A percentile compares a stretch with the other conserved stretches of the same genome.
Conservation (phyloP, 345 rosid genomes). For the Gossypium arboreum region DNA sequence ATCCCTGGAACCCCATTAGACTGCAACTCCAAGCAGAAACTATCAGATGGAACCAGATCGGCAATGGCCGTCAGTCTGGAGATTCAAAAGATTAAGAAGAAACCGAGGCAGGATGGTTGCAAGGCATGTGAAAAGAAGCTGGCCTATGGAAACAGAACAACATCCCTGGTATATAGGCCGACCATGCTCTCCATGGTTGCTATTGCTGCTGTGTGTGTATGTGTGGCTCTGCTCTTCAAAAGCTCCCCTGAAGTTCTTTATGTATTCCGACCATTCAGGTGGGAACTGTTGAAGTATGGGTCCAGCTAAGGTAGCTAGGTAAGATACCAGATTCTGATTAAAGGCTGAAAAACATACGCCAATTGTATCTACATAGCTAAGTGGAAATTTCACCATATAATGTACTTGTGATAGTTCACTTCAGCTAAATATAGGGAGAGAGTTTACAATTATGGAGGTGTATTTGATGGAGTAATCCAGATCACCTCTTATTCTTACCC, state of each 20-base stretch:
- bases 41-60: slow-evolving; percentile 16
- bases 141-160: slow-evolving; percentile 26
- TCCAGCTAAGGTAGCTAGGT: slow-evolving; percentile 33
- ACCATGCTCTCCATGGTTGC: slow-evolving; percentile 60
- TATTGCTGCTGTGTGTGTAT: slow-evolving; percentile 63
- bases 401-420: slow-evolving; percentile 11
- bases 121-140: slow-evolving; percentile 37
- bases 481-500: no score
- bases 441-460: background rate
- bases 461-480: background rate
- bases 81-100: slow-evolving; percentile 27
- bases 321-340: background rate
- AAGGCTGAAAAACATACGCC: background rate
- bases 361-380: slow-evolving; percentile 13
- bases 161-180: slow-evolving; percentile 45
- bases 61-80: slow-evolving; percentile 18
- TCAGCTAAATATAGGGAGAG: background rate
- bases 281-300: slow-evolving; percentile 56
- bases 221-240: slow-evolving; percentile 65
- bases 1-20: slow-evolving; percentile 29
- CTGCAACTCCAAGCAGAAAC: slow-evolving; percentile 28
- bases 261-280: slow-evolving; percentile 57
- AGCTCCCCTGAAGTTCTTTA: slow-evolving; percentile 53
- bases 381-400: slow-evolving; percentile 6
- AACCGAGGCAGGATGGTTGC: slow-evolving; percentile 30